Percentiles rank a stretch among this genome's conserved stretches.
Evolutionary conservation across 2,329 filamentous ascomycete genomes (phyloP).

Genomic region (Dothideomycetes sp.): DNA sequence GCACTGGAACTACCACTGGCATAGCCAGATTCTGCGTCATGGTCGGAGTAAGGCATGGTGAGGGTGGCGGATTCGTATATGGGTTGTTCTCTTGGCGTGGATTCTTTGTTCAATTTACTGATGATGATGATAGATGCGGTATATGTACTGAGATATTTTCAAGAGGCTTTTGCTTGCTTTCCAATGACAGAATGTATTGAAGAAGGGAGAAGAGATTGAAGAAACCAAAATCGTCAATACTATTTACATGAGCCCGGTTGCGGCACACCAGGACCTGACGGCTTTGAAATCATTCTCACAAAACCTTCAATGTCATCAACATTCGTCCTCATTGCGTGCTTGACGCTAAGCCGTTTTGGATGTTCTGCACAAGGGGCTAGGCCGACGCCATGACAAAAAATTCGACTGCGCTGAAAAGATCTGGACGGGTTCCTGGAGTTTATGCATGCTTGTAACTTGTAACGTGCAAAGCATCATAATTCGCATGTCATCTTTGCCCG

Average conservation of each 20-base stretch:
- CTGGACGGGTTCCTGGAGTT: not conserved
- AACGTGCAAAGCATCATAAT: constrained; percentile 1
- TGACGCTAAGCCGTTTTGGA: not conserved
- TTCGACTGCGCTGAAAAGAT: not conserved
- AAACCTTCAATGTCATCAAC: constrained; percentile 12
- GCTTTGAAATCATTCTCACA: constrained; percentile 16
- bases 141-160: constrained; percentile 3
- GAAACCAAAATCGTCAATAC: constrained; percentile 13
- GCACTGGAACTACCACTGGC: constrained; percentile 57
- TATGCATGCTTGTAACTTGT: not conserved
- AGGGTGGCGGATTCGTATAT: not conserved
- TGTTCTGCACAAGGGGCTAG: not conserved
- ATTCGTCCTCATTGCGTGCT: not conserved
- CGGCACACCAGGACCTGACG: constrained; percentile 3
- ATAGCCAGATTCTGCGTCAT: constrained; percentile 71
- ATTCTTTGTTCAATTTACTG: constrained; percentile 1
- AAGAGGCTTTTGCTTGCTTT: constrained; percentile 8
- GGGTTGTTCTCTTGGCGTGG: not conserved
- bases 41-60: constrained; percentile 19
- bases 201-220: constrained; percentile 7
- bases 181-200: constrained; percentile 11
- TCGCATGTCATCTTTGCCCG: not conserved
- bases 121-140: not conserved
- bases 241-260: constrained; percentile 13
- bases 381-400: not conserved